Base-by-base conservation (phyloP, 75 land plant genomes). In the Pinus tabuliformis region DNA sequence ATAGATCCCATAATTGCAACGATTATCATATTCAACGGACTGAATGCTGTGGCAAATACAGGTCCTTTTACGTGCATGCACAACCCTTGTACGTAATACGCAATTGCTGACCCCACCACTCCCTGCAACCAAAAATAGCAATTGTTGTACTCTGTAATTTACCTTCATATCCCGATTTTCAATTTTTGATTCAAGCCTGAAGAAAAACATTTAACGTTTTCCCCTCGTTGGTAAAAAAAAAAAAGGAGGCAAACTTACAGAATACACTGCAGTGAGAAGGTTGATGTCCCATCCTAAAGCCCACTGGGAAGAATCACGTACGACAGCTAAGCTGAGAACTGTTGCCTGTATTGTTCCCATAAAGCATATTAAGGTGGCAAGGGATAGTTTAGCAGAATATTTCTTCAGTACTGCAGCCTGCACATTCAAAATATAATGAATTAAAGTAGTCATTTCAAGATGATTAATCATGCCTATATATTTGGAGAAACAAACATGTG, bases 241-340 rank as follows among this genome's bases (percentile, higher is more conserved):
- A n/a, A n/a, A n/a, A n/a, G n/a, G 30, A 57, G 28, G 1, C 49
- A 17, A 30, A 45, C 49, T 72, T 33, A 84, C 90, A 58, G 90
- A 86, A 65, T 88, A 88, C 28, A 86, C 90, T 56, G 89, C 89
- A 42, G 89, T 84, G 22, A 82, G 82, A 56, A 87, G 89, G 57
- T 87, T 87, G 80, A 88, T 84, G 78, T 88, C 87, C 78, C 74
- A 88, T 12, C 90, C 90, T 63, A 88, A 82, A 26, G 61, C 28
- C 90, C 90, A 88, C 21, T 28, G 85, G 33, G 80, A 77, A 21
- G 82, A 57, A 33, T 56, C 73, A 49, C 77, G 81, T 49, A 84
- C 90, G 80, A 88, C 76, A 21, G 81, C 90, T 42, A 88, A 78
- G 17, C 87, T 85, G 13, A 88, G 87, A 14, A 77, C 87, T 56